These are phyloP conservation scores for Chernovozyma sophiae-reginae DNA, from an alignment of 1,139 yeast species.

Conservation along the genomic window DNA sequence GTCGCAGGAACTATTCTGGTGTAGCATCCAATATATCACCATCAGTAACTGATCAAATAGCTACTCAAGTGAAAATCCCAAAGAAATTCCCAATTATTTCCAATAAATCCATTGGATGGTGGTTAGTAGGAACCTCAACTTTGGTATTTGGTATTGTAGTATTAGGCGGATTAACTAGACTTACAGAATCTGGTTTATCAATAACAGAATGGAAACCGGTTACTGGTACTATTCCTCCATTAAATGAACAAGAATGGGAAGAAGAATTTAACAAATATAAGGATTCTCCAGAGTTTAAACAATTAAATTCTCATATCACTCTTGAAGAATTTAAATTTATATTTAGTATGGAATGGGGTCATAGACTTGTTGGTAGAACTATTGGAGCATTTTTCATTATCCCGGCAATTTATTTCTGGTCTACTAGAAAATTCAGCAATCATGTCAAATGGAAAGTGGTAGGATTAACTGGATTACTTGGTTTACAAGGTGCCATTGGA, in stretches of 20 bases:
- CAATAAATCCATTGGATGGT: constrained; percentile 65
- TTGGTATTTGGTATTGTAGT: constrained; percentile 93
- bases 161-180: constrained; percentile 92
- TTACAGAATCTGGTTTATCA: constrained; percentile 92
- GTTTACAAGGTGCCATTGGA: constrained; percentile 92
- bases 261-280: constrained; percentile 77
- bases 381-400: constrained; percentile 79
- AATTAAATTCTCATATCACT: constrained; percentile 83
- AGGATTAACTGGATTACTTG: constrained; percentile 72
- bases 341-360: constrained; percentile 97
- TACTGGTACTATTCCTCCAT: constrained; percentile 90
- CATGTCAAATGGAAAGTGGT: constrained; percentile 66
- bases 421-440: constrained; percentile 59
- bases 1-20: neutral
- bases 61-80: constrained; percentile 1
- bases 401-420: constrained; percentile 83
- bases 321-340: constrained; percentile 93
- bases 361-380: constrained; percentile 84
- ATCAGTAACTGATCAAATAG: neutral
- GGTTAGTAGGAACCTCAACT: constrained; percentile 88
- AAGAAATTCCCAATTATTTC: constrained; percentile 19
- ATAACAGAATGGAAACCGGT: constrained; percentile 99
- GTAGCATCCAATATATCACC: neutral
- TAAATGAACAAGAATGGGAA: constrained; percentile 77
- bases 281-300: constrained; percentile 86